phyloP scores from a whole-genome alignment of 306 rosid species.

The Geum urbanum region DNA sequence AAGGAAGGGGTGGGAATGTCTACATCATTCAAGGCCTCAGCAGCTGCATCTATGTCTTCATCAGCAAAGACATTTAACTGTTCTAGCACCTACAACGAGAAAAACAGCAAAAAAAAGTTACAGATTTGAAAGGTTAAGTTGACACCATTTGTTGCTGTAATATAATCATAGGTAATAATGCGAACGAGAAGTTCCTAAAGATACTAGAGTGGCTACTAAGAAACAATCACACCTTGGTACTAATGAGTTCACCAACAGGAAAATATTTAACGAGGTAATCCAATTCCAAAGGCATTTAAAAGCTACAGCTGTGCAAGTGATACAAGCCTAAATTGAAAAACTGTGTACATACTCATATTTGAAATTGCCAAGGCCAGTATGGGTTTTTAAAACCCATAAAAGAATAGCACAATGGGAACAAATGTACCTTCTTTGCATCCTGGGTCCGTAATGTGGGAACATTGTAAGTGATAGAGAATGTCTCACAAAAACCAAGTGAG shows the following conservation, averaged over 20 bases:
- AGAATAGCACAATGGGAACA: conserved; percentile 18
- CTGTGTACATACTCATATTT: background rate
- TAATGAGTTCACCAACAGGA: background rate
- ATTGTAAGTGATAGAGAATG: conserved; percentile 74
- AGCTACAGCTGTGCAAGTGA: background rate
- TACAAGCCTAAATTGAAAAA: background rate
- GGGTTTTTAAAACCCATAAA: background rate
- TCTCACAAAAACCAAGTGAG: conserved; percentile 65
- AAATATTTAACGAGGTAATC: background rate
- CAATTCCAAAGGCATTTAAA: background rate
- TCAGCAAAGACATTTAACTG: conserved; percentile 77
- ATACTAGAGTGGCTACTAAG: background rate
- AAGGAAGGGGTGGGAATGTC: conserved; percentile 17
- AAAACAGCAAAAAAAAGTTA: conserved; percentile 17
- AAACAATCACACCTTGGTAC: background rate
- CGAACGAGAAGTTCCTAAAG: background rate
- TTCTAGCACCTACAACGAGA: conserved; percentile 58
- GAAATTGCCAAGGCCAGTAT: background rate
- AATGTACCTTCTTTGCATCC: conserved; percentile 77
- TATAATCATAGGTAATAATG: background rate
- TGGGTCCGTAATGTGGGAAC: conserved; percentile 60
- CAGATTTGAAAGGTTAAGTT: background rate
- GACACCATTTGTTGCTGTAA: background rate
- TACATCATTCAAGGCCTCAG: conserved; percentile 83
- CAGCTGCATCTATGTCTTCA: conserved; percentile 76